These are phyloP conservation scores for Dacryopinax spathularia DNA, from an alignment of 768 basidiomycete genomes.

Conservation along the genomic window DNA sequence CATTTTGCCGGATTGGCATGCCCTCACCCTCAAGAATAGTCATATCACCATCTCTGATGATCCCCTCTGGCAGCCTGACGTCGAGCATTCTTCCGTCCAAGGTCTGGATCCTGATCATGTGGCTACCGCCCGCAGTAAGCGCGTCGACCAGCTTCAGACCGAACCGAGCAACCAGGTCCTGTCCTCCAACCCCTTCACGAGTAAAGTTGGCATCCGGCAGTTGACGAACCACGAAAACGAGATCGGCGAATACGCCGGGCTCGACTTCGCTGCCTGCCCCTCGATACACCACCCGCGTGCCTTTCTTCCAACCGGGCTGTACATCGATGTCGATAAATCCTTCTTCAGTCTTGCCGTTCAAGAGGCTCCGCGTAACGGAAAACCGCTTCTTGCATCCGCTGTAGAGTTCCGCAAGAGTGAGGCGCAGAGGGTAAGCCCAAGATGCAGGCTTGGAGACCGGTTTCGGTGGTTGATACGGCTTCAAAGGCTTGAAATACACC, in stretches of 20 bases:
- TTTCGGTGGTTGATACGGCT: constrained; percentile 28
- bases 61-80: constrained; percentile 39
- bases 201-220: constrained; percentile 42
- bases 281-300: constrained; percentile 45
- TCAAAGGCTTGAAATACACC: constrained; percentile 9
- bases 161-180: constrained; percentile 43
- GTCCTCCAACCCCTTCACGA: constrained; percentile 28
- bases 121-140: constrained; percentile 31
- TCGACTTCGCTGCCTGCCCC: constrained; percentile 48
- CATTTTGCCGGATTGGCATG: constrained; percentile 50
- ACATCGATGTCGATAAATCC: constrained; percentile 48
- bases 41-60: constrained; percentile 33
- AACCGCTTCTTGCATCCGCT: constrained; percentile 42
- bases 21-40: constrained; percentile 45
- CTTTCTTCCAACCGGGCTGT: constrained; percentile 45
- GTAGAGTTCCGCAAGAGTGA: constrained; percentile 50
- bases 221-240: constrained; percentile 52
- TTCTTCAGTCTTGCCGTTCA: constrained; percentile 36
- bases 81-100: constrained; percentile 43
- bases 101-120: constrained; percentile 38
- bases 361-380: constrained; percentile 42
- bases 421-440: constrained; percentile 51
- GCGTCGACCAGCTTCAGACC: constrained; percentile 43
- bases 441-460: constrained; percentile 29
- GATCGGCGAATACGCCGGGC: constrained; percentile 44